These are phyloP conservation scores for Solanum sejunctum DNA, from an alignment of 257 asterid species.

Conservation along the genomic window DNA sequence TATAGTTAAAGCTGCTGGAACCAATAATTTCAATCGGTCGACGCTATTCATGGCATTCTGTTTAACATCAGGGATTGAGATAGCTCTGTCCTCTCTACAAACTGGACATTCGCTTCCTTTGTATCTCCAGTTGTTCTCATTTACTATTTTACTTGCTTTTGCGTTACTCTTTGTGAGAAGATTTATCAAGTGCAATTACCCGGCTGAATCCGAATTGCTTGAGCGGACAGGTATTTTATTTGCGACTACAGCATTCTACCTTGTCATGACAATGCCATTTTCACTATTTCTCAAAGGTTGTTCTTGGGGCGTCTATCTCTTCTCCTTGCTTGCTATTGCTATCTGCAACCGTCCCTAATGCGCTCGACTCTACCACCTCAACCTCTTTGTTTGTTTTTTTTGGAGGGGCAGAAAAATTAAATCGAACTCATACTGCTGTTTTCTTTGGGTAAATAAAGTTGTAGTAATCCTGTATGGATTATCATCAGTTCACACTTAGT, in stretches of 20 bases:
- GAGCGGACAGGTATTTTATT: neutral
- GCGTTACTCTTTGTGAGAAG: neutral
- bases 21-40: neutral
- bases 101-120: neutral
- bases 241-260: neutral
- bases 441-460: neutral
- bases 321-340: neutral
- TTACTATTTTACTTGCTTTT: constrained; percentile 1
- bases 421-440: neutral
- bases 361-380: neutral
- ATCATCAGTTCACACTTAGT: too few relatives aligned
- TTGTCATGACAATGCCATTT: neutral
- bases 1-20: neutral
- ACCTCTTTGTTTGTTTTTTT: neutral
- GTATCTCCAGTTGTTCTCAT: neutral
- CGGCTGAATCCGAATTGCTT: neutral
- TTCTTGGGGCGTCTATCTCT: neutral
- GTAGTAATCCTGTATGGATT: neutral
- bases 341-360: neutral
- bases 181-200: neutral
- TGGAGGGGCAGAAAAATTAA: neutral
- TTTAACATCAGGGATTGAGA: neutral
- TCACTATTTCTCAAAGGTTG: neutral
- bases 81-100: neutral
- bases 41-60: neutral